These are phyloP conservation scores for Closterium sp. DNA, from an alignment of 139 green algal species.

Conservation along the genomic window DNA sequence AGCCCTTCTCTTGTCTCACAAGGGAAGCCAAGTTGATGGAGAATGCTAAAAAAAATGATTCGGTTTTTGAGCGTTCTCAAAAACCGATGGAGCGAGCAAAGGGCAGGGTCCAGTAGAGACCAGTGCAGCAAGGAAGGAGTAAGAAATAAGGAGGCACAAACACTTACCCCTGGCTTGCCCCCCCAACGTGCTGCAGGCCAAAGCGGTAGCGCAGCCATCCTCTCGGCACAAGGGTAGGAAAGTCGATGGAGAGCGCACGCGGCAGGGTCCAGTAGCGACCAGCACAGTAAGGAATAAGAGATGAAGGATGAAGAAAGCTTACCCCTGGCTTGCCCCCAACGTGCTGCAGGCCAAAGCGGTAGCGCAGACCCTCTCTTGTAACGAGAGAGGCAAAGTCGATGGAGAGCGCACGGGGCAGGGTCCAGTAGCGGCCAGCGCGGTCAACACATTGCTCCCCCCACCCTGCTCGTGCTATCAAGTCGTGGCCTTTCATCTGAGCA, in stretches of 20 bases:
- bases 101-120: conserved; percentile 50
- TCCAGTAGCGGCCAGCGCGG: conserved; percentile 37
- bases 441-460: conserved; percentile 28
- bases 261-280: conserved; percentile 48
- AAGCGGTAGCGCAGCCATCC: no score
- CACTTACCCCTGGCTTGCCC: no score
- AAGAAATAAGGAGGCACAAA: no score
- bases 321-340: background rate
- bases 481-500: background rate
- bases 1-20: conserved; percentile 10
- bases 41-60: background rate
- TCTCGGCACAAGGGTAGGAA: conserved; percentile 7
- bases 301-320: no score
- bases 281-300: no score
- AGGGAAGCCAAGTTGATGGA: conserved; percentile 37
- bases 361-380: conserved; percentile 27
- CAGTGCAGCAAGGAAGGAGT: no score
- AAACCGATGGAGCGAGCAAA: background rate
- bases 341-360: conserved; percentile 42
- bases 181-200: no score
- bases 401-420: conserved; percentile 34
- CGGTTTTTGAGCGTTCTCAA: no score
- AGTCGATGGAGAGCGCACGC: conserved; percentile 32
- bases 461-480: background rate
- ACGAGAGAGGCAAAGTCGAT: conserved; percentile 34